These are phyloP conservation scores for Stevia rebaudiana DNA, from an alignment of 140 eudicot genomes.

Conservation along the genomic window DNA sequence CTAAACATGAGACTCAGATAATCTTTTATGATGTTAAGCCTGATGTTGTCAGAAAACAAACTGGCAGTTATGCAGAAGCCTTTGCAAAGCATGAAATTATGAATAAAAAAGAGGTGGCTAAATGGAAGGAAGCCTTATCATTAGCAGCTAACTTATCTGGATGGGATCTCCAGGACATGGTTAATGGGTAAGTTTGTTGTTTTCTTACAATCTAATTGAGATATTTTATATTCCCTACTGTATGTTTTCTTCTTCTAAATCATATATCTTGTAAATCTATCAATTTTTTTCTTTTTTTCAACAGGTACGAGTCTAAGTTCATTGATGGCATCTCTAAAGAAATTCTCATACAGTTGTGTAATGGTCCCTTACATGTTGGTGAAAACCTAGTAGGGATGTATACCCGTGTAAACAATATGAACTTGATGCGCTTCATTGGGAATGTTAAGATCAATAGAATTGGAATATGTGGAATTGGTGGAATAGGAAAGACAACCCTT, in stretches of 20 bases:
- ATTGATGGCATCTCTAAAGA: conserved; percentile 12
- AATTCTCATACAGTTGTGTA: neutral
- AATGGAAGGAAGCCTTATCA: conserved; percentile 7
- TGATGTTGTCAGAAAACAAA: conserved; percentile 4
- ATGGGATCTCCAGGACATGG: conserved; percentile 18
- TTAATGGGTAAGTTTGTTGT: conserved; percentile 8
- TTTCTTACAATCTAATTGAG: neutral
- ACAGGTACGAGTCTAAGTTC: conserved; percentile 16
- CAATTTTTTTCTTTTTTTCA: neutral
- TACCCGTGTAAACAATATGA: neutral
- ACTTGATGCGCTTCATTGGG: neutral
- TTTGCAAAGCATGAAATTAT: neutral
- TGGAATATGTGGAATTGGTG: conserved; percentile 19
- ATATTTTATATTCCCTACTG: too few relatives aligned
- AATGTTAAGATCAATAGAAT: neutral
- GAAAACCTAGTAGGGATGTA: conserved; percentile 10
- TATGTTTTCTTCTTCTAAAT: too few relatives aligned
- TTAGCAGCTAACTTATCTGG: conserved; percentile 2
- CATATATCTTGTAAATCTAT: neutral
- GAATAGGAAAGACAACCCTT: conserved; percentile 23
- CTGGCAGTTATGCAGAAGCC: too few relatives aligned
- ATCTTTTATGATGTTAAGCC: conserved; percentile 14
- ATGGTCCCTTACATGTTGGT: conserved; percentile 15
- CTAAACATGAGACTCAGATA: conserved; percentile 1
- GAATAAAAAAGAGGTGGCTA: neutral